Evolutionary conservation across 179 eudicot genomes (phyloP), one percentile per base, ranked within the genome.

Genomic region (Silene vulgaris): DNA sequence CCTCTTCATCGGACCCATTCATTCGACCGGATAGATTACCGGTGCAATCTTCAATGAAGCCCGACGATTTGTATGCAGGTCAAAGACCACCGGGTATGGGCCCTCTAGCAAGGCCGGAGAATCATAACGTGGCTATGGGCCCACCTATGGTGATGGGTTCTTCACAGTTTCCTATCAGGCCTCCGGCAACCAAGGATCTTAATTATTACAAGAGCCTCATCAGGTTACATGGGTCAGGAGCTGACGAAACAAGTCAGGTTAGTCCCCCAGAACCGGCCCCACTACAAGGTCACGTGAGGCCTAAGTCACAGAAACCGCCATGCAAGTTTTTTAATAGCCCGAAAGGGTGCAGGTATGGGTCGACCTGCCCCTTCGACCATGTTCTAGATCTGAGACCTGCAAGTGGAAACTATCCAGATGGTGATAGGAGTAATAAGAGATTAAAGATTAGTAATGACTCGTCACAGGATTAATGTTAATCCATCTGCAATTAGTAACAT

Each of bases 181-280:
- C 82, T 32, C 82, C 82, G 60, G 78, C 59, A 40, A 30, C 72
- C 54, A 87, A 76, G 77, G 89, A 85, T 69, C 5, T 26, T 0
- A 71, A 68, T 48, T 89, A 88, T 72, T 81, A 82, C 37, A 88
- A 83, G 82, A 79, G 67, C 80, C 83, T 88, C 21, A 74, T 89
- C 76, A 79, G 81, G 81, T 84, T 86, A 68, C 90, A 90, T 80
- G 95, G 91, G 1, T 52, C 32, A 32, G 82, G 82, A 66, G 74
- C 35, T 2, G 85, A 77, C 19, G 85, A 74, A 77, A 35, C 35
- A 4, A 29, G 29, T 61, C 54, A 20, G 68, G 81, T 54, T 32
- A 77, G 30, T 56, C 45, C 35, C 60, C 68, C 56, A 9, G 60
- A 73, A 50, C 32, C 3, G 72, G 69, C 57, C 9, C 79, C 62